Base-by-base conservation (phyloP, 192 early-diverging fungal genomes). In the Coemansia sp. region DNA sequence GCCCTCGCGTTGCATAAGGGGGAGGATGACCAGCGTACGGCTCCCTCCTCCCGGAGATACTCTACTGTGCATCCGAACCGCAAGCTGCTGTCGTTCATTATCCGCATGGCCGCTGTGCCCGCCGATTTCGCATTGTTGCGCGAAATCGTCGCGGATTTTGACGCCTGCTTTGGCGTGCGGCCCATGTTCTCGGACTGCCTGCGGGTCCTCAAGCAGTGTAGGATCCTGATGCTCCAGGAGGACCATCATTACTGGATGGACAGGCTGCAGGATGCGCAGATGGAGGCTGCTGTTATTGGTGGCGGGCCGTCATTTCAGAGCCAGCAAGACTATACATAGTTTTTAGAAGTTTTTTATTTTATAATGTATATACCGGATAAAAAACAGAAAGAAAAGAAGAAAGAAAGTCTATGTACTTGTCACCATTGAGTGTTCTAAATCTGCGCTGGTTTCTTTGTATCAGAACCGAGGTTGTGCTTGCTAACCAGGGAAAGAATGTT, bases 61-160 rank as follows among this genome's bases (percentile, higher is more conserved):
- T 46, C 43, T 7, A 4, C 6, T 40, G n/a, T 61, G 8, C 18
- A 49, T n/a, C 61, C 62, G 3, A 48, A 71, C 39, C 26, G 37
- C 21, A 16, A 16, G 37, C 37, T 71, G 47, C 10, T 65, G 56
- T 60, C 69, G 26, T 22, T 46, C 8, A n/a, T 71, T 13, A 57
- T 71, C 1, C 9, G 22, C 5, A 37, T 57, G 57, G 62, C 46
- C 2, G 26, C 16, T 1, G 4, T 12, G 19, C 46, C 55, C 0
- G 18, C 22, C 21, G 62, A 59, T 46, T 6, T 71, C 13, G 5
- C 2, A 1, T 0, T 37, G 42, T 19, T 71, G 45, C 54, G 57
- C 0, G 56, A 49, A 1, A 7, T 71, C 4, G 63, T 61, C 8
- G 63, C 22, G 0, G 40, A 60, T 2, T 61, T 71, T 45, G 43